Base-by-base conservation (phyloP, 805 yeast genomes). In the Candida pseudoglaebosa region DNA sequence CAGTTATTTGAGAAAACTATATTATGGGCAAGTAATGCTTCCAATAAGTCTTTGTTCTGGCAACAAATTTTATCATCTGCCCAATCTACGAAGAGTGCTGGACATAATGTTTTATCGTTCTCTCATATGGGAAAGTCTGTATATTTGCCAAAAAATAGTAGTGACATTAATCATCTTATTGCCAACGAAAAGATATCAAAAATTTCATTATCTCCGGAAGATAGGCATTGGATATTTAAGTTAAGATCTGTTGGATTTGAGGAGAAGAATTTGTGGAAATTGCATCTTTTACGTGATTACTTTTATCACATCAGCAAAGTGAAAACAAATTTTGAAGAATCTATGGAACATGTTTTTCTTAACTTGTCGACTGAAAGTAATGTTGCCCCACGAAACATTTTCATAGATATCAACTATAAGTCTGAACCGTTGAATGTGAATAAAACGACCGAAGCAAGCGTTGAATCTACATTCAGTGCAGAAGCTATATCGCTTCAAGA, bases 251-350 rank as follows among this genome's bases (percentile, higher is more conserved):
- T 86, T n/a, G 98, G 97, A 0, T 61, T 91, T 37, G 69, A 68
- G 5, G 87, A 80, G 7, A 69, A 67, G 5, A 95, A 88, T 32
- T 49, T 86, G 18, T 91, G 97, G 97, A 91, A 90, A 56, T 61
- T 91, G 9, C 80, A 81, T 12, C 77, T 77, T 3, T 58, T 88
- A 40, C 70, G 90, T 40, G 81, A 81, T 20, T 84, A 87, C 48
- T 73, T 90, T 6, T 70, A 62, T 42, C 76, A 80, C 35, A 77
- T 79, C 3, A 75, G 84, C 1, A 65, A 72, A 35, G 43, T 21
- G 14, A 29, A 34, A 26, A 42, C 28, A 13, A 30, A 13, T 6
- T 20, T 19, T 22, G 38, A 32, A 12, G 28, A 30, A 15, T 18
- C 26, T 15, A 7, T 31, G 14, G 39, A 36, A 26, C 12, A 36